These are phyloP conservation scores for Angomonas deanei DNA, from an alignment of 208 protist genomes.

Conservation along the genomic window DNA sequence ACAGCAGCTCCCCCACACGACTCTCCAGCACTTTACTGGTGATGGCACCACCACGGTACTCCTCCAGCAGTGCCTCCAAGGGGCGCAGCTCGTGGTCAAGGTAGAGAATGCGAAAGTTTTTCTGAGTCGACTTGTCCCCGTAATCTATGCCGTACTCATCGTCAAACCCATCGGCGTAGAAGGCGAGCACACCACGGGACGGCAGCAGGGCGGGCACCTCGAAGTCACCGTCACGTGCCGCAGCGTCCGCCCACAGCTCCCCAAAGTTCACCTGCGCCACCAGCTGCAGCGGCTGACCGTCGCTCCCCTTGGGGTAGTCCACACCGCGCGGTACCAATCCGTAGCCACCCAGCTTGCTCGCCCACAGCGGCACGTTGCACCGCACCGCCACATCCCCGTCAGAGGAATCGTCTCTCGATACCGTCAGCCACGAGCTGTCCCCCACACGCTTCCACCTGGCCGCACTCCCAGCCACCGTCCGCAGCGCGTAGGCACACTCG, in stretches of 20 bases:
- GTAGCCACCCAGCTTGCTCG: conserved; percentile 21
- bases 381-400: background rate
- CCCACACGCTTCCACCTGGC: background rate
- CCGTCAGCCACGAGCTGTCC: background rate
- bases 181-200: conserved; percentile 10
- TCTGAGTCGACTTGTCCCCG: background rate
- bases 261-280: conserved; percentile 18
- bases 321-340: conserved; percentile 13
- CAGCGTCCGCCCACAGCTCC: conserved; percentile 13
- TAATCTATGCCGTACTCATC: conserved; percentile 11
- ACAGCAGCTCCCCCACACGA: conserved; percentile 7
- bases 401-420: background rate
- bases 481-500: background rate
- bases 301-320: conserved; percentile 12
- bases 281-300: conserved; percentile 12
- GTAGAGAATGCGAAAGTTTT: conserved; percentile 15
- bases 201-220: conserved; percentile 9
- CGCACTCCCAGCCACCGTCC: conserved; percentile 3
- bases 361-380: conserved; percentile 15
- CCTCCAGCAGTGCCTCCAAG: conserved; percentile 3
- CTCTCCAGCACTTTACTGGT: conserved; percentile 1
- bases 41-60: background rate
- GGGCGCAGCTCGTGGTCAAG: conserved; percentile 14
- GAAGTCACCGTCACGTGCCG: background rate
- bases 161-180: conserved; percentile 20